Conservation (phyloP, 768 basidiomycete species). For the Rhodotorula diobovata region DNA sequence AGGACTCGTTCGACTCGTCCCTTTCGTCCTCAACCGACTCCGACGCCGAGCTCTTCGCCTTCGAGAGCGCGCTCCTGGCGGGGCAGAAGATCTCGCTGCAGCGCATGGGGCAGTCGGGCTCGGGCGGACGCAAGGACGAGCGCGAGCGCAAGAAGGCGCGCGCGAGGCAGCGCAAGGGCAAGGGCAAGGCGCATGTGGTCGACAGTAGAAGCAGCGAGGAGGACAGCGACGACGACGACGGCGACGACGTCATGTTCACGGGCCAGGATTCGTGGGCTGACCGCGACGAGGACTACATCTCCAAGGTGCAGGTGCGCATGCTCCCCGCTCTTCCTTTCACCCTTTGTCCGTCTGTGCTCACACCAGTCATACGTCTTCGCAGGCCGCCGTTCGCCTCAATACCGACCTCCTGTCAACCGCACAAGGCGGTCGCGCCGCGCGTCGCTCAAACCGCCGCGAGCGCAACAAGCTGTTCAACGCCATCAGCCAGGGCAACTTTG, state of each 20-base stretch:
- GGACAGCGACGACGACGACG: slow-evolving; percentile 6
- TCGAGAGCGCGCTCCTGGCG: slow-evolving; percentile 27
- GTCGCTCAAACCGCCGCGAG: slow-evolving; percentile 31
- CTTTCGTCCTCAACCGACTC: slow-evolving; percentile 24
- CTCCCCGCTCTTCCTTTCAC: too few relatives aligned
- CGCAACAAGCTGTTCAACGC: slow-evolving; percentile 39
- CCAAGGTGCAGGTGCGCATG: slow-evolving; percentile 16
- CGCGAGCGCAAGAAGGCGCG: slow-evolving; percentile 26
- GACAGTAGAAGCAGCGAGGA: slow-evolving; percentile 6
- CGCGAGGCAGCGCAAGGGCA: slow-evolving; percentile 28
- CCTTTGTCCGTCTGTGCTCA: not conserved
- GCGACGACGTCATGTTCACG: slow-evolving; percentile 14
- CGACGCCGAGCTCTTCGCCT: slow-evolving; percentile 21
- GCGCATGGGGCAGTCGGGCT: slow-evolving; percentile 10
- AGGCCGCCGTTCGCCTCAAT: slow-evolving; percentile 23
- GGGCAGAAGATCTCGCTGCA: slow-evolving; percentile 24
- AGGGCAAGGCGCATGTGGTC: slow-evolving; percentile 29
- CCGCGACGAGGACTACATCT: slow-evolving; percentile 33
- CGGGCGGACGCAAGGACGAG: slow-evolving; percentile 11
- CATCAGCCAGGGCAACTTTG: slow-evolving; percentile 30
- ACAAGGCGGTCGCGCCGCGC: slow-evolving; percentile 3
- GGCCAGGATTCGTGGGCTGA: slow-evolving; percentile 35
- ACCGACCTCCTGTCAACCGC: slow-evolving; percentile 27
- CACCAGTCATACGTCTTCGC: not conserved
- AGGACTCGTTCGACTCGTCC: slow-evolving; percentile 23